Evolutionary conservation across 768 basidiomycete genomes (phyloP), one percentile per base, ranked within the genome.

Genomic region (Cystobasidium ongulense): DNA sequence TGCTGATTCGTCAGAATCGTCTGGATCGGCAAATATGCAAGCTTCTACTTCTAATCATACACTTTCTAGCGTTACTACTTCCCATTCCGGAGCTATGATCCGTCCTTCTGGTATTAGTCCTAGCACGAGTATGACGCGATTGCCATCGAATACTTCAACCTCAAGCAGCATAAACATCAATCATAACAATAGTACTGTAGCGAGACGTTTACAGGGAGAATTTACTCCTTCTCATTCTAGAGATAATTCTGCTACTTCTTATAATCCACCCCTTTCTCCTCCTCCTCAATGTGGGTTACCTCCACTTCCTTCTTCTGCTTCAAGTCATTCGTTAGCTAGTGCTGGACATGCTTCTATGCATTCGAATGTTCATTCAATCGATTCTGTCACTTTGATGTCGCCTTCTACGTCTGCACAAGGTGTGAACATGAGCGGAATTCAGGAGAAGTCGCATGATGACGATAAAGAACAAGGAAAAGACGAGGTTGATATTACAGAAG

Each of bases 191-290:
- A 3, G 10, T 59, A 21, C 23, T 31, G 23, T 59, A 5, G 5
- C 57, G 25, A 59, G 27, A 59, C 57, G 23, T 23, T 21, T 59
- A 29, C 57, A 59, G 29, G 57, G 23, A 36, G 15, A 7, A 27
- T 41, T 15, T 64, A 18, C 33, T 11, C 63, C 63, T 13, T 7
- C 63, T 10, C 63, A 64, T 64, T 64, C 63, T 46, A 4, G 63
- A 64, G 27, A 27, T 23, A 46, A 10, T 38, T 64, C 63, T 8
- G 23, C 33, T 25, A 18, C 41, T 3, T 64, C 63, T 27, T 64
- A 50, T 29, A 43, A 36, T 54, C 68, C 68, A 11, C 68, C 68
- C 3, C 50, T 29, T 36, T 71, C 68, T 8, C 68, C 68, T 17
- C 68, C 68, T 8, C 68, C 68, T 13, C n/a, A n/a, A 27, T 39